phyloP scores from a whole-genome alignment of 1,284 basidiomycete genomes.

The Puccinia coronata region DNA sequence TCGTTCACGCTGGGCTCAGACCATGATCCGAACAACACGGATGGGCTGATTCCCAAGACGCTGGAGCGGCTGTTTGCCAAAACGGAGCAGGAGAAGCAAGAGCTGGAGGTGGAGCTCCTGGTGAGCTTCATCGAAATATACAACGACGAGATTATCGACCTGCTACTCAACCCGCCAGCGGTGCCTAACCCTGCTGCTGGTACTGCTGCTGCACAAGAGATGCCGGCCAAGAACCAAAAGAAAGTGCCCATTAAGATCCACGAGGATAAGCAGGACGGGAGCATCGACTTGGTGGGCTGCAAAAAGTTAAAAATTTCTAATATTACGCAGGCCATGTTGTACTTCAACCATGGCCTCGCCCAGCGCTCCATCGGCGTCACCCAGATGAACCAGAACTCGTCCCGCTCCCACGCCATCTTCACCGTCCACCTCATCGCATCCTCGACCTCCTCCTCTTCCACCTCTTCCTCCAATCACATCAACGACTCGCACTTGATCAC shows the following conservation, averaged over 20 bases:
- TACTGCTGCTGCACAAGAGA: neutral
- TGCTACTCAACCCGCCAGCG: neutral
- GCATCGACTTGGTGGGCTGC: slow-evolving; percentile 19
- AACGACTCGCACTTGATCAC: neutral
- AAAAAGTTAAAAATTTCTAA: slow-evolving; percentile 2
- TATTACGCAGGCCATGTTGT: neutral
- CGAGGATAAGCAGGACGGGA: slow-evolving; percentile 19
- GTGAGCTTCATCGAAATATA: slow-evolving; percentile 45
- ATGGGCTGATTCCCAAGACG: slow-evolving; percentile 35
- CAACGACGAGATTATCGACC: slow-evolving; percentile 46
- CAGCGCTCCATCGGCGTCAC: slow-evolving; percentile 12
- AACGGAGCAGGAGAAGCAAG: neutral
- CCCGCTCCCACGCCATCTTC: slow-evolving; percentile 47
- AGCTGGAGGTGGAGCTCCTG: neutral
- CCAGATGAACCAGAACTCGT: slow-evolving; percentile 26
- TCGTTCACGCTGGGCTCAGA: slow-evolving; percentile 41
- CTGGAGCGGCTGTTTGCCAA: slow-evolving; percentile 32
- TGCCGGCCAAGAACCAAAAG: neutral
- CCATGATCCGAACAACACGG: neutral
- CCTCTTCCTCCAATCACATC: neutral
- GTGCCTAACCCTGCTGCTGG: neutral
- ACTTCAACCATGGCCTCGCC: slow-evolving; percentile 28
- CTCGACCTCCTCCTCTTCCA: neutral
- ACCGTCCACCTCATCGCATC: slow-evolving; percentile 11
- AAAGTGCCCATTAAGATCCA: slow-evolving; percentile 17